These are phyloP conservation scores for Monosporozyma aerobia DNA, from an alignment of 805 yeast species.

Conservation along the genomic window DNA sequence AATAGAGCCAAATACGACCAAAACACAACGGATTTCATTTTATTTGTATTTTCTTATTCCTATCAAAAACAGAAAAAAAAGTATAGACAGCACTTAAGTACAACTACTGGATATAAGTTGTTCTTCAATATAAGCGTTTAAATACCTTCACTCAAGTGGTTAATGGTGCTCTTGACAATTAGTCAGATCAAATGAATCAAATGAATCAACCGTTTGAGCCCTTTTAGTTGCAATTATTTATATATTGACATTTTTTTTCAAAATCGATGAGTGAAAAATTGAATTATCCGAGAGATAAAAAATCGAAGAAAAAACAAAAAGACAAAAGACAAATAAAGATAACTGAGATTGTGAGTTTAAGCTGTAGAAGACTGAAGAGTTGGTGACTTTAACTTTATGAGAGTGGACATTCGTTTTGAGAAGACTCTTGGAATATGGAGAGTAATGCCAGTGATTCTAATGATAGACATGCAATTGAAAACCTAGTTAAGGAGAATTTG, in stretches of 20 bases:
- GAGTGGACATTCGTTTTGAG: not conserved
- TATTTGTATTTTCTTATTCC: not conserved
- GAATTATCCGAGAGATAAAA: not conserved
- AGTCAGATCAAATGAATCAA: not conserved
- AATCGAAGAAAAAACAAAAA: not conserved
- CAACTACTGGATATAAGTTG: not conserved
- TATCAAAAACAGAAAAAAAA: not conserved
- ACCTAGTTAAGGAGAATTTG: constrained; percentile 18
- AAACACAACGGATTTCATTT: not conserved
- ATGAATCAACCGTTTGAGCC: not conserved
- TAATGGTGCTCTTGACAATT: not conserved
- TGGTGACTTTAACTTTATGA: too few relatives aligned
- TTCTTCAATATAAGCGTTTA: not conserved
- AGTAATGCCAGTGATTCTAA: not conserved
- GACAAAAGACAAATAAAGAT: not conserved
- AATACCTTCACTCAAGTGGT: not conserved
- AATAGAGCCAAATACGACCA: not conserved
- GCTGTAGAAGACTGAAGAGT: too few relatives aligned
- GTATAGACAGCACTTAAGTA: not conserved
- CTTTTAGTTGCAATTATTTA: not conserved
- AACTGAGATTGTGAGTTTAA: not conserved
- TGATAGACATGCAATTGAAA: constrained; percentile 4
- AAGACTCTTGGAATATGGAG: not conserved
- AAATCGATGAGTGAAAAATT: not conserved
- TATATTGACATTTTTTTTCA: not conserved